These are phyloP conservation scores for Harringtonia aguacate DNA, from an alignment of 2,329 filamentous ascomycete genomes.

Conservation along the genomic window DNA sequence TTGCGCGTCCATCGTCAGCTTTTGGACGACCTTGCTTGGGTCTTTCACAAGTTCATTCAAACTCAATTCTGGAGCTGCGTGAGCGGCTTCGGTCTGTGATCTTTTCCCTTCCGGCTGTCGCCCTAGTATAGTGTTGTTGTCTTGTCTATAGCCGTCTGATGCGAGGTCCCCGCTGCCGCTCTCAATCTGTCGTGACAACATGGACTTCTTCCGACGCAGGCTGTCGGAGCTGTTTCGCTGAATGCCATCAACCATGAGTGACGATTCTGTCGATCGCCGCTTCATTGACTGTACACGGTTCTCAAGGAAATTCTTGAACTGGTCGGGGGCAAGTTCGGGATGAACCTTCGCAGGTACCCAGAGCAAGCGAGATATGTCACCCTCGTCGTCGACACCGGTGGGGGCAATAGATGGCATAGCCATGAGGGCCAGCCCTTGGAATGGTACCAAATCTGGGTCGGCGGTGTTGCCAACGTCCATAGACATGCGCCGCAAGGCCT, in stretches of 20 bases:
- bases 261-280: slow-evolving; percentile 65
- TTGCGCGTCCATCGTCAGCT: slow-evolving; percentile 49
- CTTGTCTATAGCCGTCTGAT: not conserved
- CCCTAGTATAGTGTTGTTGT: no score
- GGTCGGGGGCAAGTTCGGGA: slow-evolving; percentile 86
- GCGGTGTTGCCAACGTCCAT: slow-evolving; percentile 76
- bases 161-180: slow-evolving; percentile 46
- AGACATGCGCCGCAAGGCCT: slow-evolving; percentile 82
- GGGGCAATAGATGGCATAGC: slow-evolving; percentile 65
- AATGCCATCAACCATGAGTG: slow-evolving; percentile 46
- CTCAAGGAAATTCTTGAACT: slow-evolving; percentile 94
- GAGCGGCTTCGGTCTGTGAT: slow-evolving; percentile 51
- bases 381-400: slow-evolving; percentile 65
- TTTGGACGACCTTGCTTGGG: slow-evolving; percentile 59
- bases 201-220: slow-evolving; percentile 81
- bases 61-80: slow-evolving; percentile 45
- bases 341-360: slow-evolving; percentile 95
- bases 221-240: slow-evolving; percentile 47
- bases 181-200: slow-evolving; percentile 87
- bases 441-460: slow-evolving; percentile 67
- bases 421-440: slow-evolving; percentile 51
- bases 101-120: slow-evolving; percentile 47
- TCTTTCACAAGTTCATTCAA: slow-evolving; percentile 78
- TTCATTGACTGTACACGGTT: slow-evolving; percentile 86
- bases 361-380: slow-evolving; percentile 77